Conservation (phyloP, 441 rosid species). For the Populus tomentosa region DNA sequence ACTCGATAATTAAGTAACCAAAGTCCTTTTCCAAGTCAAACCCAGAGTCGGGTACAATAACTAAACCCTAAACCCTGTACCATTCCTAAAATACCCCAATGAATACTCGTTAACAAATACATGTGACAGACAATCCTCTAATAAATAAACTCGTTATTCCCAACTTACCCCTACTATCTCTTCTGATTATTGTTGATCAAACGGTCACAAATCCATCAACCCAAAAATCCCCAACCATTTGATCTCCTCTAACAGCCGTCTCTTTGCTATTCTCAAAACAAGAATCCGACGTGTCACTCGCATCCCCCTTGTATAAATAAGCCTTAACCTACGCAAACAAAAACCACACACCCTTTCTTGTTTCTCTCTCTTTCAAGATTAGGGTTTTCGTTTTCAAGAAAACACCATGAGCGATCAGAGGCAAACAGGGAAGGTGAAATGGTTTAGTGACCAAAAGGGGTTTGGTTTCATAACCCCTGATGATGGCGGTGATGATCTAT, state of each 20-base stretch:
- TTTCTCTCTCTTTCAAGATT: constrained; percentile 1
- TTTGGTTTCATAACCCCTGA: constrained; percentile 80
- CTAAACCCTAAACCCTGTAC: too few relatives aligned
- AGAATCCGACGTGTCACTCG: background rate
- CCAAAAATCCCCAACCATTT: background rate
- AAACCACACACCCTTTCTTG: constrained; percentile 6
- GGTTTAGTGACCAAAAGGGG: constrained; percentile 70
- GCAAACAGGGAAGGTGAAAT: constrained; percentile 58
- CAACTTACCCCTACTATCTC: too few relatives aligned
- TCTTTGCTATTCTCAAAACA: background rate
- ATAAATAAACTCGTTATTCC: too few relatives aligned
- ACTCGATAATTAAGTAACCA: too few relatives aligned
- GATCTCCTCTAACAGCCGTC: background rate
- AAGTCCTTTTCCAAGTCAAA: too few relatives aligned
- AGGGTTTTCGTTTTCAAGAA: background rate
- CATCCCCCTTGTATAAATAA: background rate
- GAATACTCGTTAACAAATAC: too few relatives aligned
- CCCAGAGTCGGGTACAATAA: too few relatives aligned
- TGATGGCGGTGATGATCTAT: constrained; percentile 62
- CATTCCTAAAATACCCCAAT: too few relatives aligned
- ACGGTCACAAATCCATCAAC: background rate
- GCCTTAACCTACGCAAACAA: background rate
- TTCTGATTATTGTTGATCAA: background rate
- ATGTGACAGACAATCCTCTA: too few relatives aligned
- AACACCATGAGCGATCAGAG: constrained; percentile 52